phyloP scores from a whole-genome alignment of 805 yeast genomes.

The Lipomyces orientalis region DNA sequence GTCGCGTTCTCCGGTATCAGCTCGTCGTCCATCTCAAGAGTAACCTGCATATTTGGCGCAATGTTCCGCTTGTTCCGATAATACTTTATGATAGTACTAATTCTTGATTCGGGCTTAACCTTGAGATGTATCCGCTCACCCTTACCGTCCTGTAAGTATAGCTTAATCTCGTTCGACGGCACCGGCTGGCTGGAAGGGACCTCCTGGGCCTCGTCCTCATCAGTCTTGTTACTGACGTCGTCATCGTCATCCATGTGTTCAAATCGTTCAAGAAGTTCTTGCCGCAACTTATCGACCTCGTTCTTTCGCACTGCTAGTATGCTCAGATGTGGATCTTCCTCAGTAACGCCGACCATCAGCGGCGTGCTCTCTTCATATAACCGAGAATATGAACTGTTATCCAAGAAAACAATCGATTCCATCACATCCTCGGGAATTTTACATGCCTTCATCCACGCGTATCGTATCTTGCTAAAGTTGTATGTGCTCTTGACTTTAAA shows the following conservation, averaged over 20 bases:
- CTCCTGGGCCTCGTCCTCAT: slow-evolving; percentile 12
- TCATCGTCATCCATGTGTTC: slow-evolving; percentile 10
- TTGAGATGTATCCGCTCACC: slow-evolving; percentile 26
- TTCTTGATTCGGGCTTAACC: slow-evolving; percentile 18
- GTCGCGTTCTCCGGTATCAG: slow-evolving; percentile 4
- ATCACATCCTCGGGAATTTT: slow-evolving; percentile 2
- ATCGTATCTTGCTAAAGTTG: slow-evolving; percentile 13
- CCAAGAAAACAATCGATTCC: slow-evolving; percentile 13
- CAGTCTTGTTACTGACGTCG: slow-evolving; percentile 3
- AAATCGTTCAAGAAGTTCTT: slow-evolving; percentile 11
- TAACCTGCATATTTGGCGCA: slow-evolving; percentile 7
- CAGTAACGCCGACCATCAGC: slow-evolving; percentile 21
- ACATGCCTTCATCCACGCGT: slow-evolving; percentile 25
- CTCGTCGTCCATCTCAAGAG: slow-evolving; percentile 33
- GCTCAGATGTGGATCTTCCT: slow-evolving; percentile 22
- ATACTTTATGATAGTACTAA: slow-evolving; percentile 17
- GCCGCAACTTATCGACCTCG: slow-evolving; percentile 21
- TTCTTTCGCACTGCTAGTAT: slow-evolving; percentile 16
- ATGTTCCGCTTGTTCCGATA: slow-evolving; percentile 15
- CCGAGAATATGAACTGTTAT: slow-evolving; percentile 14
- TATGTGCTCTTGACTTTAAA: slow-evolving; percentile 20
- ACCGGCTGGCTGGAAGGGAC: not conserved
- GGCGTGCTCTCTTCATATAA: slow-evolving; percentile 33
- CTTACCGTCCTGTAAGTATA: slow-evolving; percentile 28
- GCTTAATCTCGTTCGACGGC: slow-evolving; percentile 7